Evolutionary conservation across 345 rosid species (phyloP), one percentile per base, ranked within the genome.

Genomic region (Populus euphratica): DNA sequence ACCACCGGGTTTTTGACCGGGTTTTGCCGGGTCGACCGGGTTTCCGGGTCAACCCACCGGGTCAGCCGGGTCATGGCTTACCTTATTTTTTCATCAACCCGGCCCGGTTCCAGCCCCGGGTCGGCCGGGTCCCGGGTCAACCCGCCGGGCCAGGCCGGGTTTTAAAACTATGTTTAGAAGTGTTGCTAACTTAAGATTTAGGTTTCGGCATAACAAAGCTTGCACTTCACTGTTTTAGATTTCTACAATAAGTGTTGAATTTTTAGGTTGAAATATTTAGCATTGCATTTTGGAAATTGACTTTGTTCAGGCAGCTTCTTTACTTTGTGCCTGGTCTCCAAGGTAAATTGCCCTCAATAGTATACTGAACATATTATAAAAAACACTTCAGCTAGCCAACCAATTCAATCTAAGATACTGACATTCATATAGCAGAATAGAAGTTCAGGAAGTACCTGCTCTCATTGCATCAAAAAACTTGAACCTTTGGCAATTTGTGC

Each of bases 401-500:
- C 44, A 8, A 52, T 50, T 33, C 44, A 75, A 31, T 17, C 41
- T 18, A 76, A 14, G 49, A 56, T 27, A 76, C 14, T 10, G 36
- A 56, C 27, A 27, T 49, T 44, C 47, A 71, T 11, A 35, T 39
- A 16, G 20, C 59, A 18, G 39, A 31, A 43, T 35, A 43, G 29
- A 65, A 73, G 56, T 78, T 62, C 50, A 72, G 56, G 64, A 68
- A 72, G 33, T 78, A 92, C 98, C 98, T 87, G 93, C 92, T 68
- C 91, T 87, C 74, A 90, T 85, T 68, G 85, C 77, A 82, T 92
- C 91, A 64, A 91, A 85, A 81, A 86, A 81, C 70, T 92, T 94
- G 50, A 89, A 87, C 56, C 90, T 86, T 76, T 81, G 90, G 82
- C 94, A 89, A 81, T 88, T 82, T 70, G 86, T 77, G 69, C 82